Base-by-base conservation (phyloP, 805 yeast species). In the Saccharomycopsis selenospora region DNA sequence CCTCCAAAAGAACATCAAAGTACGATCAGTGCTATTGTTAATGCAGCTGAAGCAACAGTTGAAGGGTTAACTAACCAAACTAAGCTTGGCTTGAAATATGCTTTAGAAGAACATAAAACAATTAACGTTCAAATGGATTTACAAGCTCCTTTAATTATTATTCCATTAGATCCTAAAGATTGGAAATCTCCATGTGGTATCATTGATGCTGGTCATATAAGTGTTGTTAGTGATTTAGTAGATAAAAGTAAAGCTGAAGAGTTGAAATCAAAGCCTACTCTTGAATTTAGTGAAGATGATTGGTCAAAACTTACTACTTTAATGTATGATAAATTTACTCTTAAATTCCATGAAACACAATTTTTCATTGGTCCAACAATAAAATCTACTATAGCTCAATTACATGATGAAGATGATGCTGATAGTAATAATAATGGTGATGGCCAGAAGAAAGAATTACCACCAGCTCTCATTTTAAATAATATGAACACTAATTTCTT, bases 201-300 rank as follows among this genome's bases (percentile, higher is more conserved):
- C 17, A 71, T 93, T 47, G 98, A 93, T 71, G 96, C 97, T 5
- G 99, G 99, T 60, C 96, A 91, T 63, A 82, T 95, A 22, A 81
- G 88, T 55, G 79, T 93, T 13, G 66, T 71, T 1, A 86, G 96
- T 60, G 93, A 90, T 57, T 72, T 91, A 36, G 93, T 81, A 3
- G 85, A 84, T 42, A 79, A 78, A 55, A 73, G 76, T 3, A 78
- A 77, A 42, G 74, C 89, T 24, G 80, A 80, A 50, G 77, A 89
- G 42, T 86, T 81, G 59, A 70, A 79, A 23, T 78, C 85, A 59
- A 70, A 72, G 3, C 65, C 67, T 4, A 67, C 73, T n/a, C 63
- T 65, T 22, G 67, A 66, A 51, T 83, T 82, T 59, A 67, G 75
- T 1, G 72, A 67, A 2, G 78, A 75, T 2, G 96, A 91, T 58